Conservation (phyloP, 2,329 filamentous ascomycete species). For the Periconia sp. region DNA sequence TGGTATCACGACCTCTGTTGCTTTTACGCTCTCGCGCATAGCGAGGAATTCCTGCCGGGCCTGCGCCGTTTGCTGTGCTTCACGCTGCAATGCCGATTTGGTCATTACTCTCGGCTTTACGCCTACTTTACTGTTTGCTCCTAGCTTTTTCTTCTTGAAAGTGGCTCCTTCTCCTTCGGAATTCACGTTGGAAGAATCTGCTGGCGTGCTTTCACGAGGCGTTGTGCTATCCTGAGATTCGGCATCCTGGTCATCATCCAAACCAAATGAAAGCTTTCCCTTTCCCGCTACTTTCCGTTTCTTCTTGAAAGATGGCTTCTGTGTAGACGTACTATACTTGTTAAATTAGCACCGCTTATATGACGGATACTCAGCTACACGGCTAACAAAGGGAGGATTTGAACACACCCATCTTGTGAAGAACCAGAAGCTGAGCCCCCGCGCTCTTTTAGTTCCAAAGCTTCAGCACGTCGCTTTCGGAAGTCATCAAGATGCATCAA, state of each 20-base stretch:
- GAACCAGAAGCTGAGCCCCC: constrained; percentile 64
- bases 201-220: constrained; percentile 42
- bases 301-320: constrained; percentile 56
- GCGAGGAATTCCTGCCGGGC: constrained; percentile 78
- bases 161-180: constrained; percentile 34
- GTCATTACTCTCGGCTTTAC: constrained; percentile 70
- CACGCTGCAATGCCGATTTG: constrained; percentile 74
- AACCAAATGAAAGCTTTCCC: constrained; percentile 68
- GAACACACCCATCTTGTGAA: constrained; percentile 61
- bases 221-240: constrained; percentile 46
- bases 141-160: constrained; percentile 56
- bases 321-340: constrained; percentile 59
- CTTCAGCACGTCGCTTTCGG: constrained; percentile 91
- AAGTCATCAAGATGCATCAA: constrained; percentile 92
- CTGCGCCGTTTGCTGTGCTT: constrained; percentile 74
- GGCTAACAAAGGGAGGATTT: background rate
- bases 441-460: constrained; percentile 86
- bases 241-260: constrained; percentile 67
- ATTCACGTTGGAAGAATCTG: constrained; percentile 38
- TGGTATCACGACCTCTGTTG: constrained; percentile 84
- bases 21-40: constrained; percentile 84
- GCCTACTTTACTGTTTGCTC: constrained; percentile 62
- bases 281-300: constrained; percentile 54
- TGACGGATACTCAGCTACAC: no score
- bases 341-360: constrained; percentile 52